These are phyloP conservation scores for Fagopyrum tataricum DNA, from an alignment of 148 eudicot genomes.

Conservation along the genomic window DNA sequence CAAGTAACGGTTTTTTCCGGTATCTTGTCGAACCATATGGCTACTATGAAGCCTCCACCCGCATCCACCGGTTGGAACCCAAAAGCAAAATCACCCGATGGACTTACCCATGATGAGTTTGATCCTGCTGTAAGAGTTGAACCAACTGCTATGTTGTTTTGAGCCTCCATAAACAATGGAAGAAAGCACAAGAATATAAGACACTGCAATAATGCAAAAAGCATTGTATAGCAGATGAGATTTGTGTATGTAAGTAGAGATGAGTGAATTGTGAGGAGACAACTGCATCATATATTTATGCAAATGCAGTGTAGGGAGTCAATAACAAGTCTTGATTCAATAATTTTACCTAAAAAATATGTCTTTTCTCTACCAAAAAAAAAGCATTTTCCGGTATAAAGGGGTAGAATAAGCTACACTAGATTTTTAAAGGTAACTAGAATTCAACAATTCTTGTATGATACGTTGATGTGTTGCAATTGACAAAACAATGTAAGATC, in stretches of 20 bases:
- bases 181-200: too few relatives aligned
- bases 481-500: too few relatives aligned
- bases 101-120: not conserved
- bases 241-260: not conserved
- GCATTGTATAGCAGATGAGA: too few relatives aligned
- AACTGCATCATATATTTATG: not conserved
- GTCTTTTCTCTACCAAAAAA: too few relatives aligned
- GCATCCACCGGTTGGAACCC: slow-evolving; percentile 4
- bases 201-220: too few relatives aligned
- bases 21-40: slow-evolving; percentile 22
- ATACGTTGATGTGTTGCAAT: too few relatives aligned
- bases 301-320: not conserved
- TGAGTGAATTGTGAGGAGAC: not conserved
- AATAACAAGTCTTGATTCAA: not conserved
- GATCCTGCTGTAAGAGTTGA: slow-evolving; percentile 5
- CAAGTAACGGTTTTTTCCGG: slow-evolving; percentile 24
- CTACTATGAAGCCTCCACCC: slow-evolving; percentile 10
- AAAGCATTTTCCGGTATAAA: too few relatives aligned
- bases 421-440: too few relatives aligned
- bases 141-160: not conserved
- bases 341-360: too few relatives aligned
- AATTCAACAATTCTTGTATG: too few relatives aligned
- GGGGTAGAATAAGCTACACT: too few relatives aligned
- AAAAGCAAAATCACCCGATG: slow-evolving; percentile 17
- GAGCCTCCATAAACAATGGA: not conserved